Percentiles rank a stretch among this genome's conserved stretches.
These are phyloP conservation scores for Casuarina cunninghamiana DNA, from an alignment of 306 rosid genomes.

Conservation along the genomic window DNA sequence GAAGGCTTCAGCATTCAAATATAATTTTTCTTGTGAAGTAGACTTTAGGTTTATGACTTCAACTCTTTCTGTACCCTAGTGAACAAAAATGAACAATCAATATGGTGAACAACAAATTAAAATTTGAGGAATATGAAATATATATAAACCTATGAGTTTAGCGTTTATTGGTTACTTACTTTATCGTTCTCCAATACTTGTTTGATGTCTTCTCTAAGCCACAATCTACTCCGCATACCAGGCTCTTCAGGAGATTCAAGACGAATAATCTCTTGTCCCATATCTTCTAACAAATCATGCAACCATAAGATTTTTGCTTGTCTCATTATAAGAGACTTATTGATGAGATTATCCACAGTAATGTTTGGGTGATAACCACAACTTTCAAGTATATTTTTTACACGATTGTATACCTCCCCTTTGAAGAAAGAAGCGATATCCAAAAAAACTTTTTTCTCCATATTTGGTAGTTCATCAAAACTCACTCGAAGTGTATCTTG, in stretches of 20 bases:
- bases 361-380: background rate
- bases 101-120: background rate
- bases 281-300: slow-evolving; percentile 12
- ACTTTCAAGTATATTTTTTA: background rate
- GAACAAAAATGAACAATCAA: too few species aligned
- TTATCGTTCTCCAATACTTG: too few species aligned
- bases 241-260: background rate
- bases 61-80: too few species aligned
- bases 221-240: too few species aligned
- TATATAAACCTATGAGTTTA: background rate
- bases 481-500: background rate
- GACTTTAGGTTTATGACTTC: too few species aligned
- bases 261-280: slow-evolving; percentile 15
- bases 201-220: too few species aligned
- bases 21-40: too few species aligned
- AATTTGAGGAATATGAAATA: too few species aligned
- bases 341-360: background rate
- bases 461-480: background rate
- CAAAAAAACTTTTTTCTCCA: background rate
- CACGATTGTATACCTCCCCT: background rate
- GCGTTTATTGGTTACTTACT: too few species aligned
- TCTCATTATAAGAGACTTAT: background rate
- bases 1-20: too few species aligned
- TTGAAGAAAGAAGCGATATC: slow-evolving; percentile 1
- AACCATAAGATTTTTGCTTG: background rate